Evolutionary conservation across 345 rosid species (phyloP).

Genomic region (Trapa bicornis): DNA sequence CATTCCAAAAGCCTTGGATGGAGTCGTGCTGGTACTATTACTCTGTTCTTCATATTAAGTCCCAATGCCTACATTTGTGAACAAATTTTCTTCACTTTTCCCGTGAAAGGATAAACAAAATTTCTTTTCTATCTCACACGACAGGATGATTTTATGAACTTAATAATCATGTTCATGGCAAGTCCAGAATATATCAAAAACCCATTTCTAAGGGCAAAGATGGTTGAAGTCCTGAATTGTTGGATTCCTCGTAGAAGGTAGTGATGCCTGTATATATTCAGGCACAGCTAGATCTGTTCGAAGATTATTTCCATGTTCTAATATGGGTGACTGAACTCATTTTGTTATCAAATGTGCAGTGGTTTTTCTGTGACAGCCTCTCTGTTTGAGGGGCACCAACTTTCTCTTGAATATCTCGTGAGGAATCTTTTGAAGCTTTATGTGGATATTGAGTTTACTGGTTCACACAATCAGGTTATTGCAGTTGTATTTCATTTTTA

Average conservation of each 20-base stretch:
- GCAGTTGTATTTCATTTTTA: background rate
- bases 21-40: conserved; percentile 55
- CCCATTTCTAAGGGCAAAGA: conserved; percentile 95
- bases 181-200: conserved; percentile 79
- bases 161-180: conserved; percentile 96
- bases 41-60: background rate
- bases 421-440: conserved; percentile 94
- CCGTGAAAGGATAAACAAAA: too few relatives aligned
- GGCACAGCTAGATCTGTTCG: background rate
- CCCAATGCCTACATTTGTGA: background rate
- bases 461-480: conserved; percentile 95
- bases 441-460: conserved; percentile 99
- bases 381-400: conserved; percentile 87
- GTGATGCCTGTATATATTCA: conserved; percentile 6
- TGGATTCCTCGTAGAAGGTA: conserved; percentile 98
- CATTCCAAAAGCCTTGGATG: conserved; percentile 86
- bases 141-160: conserved; percentile 98
- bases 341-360: conserved; percentile 29
- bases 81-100: too few relatives aligned
- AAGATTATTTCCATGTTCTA: background rate
- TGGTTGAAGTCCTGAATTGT: conserved; percentile 98
- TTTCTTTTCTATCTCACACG: conserved; percentile 13
- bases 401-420: conserved; percentile 88
- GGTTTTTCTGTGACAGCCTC: conserved; percentile 70
- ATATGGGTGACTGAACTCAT: background rate